Percentiles rank a stretch among this genome's conserved stretches.
phyloP scores from a whole-genome alignment of 1,284 basidiomycete species.

The Singerocomus inundabilis region DNA sequence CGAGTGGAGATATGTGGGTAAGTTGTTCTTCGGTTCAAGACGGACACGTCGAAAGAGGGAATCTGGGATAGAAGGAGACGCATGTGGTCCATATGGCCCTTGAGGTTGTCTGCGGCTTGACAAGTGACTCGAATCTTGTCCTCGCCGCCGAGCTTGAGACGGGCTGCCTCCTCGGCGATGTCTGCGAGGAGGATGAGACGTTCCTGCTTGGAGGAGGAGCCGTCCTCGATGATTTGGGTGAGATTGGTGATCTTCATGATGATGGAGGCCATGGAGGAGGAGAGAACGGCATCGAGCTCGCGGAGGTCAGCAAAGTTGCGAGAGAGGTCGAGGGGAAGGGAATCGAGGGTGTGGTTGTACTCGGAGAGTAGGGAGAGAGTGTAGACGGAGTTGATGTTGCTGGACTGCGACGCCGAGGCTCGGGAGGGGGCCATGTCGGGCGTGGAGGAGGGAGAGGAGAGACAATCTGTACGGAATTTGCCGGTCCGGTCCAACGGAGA shows the following conservation, averaged over 20 bases:
- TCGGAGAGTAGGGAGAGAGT: conserved; percentile 71
- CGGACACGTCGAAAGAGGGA: conserved; percentile 63
- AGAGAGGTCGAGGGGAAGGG: conserved; percentile 92
- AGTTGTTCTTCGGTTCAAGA: conserved; percentile 60
- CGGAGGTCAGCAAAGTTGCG: conserved; percentile 93
- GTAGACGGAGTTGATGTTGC: conserved; percentile 48
- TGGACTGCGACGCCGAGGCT: conserved; percentile 30
- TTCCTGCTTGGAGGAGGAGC: conserved; percentile 66
- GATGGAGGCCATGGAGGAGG: conserved; percentile 78
- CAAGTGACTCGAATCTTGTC: conserved; percentile 99
- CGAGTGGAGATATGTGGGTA: conserved; percentile 72
- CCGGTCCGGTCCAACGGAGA: conserved; percentile 25
- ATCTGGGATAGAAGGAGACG: conserved; percentile 59
- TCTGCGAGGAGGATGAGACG: conserved; percentile 87
- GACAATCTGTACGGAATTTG: conserved; percentile 22
- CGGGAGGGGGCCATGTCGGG: conserved; percentile 31
- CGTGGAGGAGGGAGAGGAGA: background rate
- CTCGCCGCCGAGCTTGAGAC: conserved; percentile 94
- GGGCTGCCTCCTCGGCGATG: conserved; percentile 89
- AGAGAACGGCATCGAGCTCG: conserved; percentile 96
- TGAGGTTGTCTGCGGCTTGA: conserved; percentile 89
- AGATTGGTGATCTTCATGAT: conserved; percentile 76
- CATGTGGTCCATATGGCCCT: conserved; percentile 71
- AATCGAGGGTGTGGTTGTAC: conserved; percentile 90
- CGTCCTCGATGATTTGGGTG: conserved; percentile 74